Percentiles rank a stretch among this genome's conserved stretches.
These are phyloP conservation scores for Skeletonema menzelii DNA, from an alignment of 108 stramenopile genomes.

Conservation along the genomic window DNA sequence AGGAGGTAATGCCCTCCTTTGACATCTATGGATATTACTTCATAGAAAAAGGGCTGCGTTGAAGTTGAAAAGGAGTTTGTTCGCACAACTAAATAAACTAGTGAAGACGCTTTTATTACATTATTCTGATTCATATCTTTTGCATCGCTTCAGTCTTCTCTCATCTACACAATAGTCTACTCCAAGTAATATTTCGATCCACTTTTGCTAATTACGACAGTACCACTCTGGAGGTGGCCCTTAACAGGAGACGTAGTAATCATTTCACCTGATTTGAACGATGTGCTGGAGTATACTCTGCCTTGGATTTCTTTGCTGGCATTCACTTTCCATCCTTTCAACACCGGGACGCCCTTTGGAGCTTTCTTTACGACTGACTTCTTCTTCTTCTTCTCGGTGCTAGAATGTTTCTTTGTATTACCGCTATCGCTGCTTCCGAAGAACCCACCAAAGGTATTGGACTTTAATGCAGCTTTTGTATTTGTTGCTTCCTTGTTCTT, in stretches of 20 bases:
- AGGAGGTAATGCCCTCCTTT: too few species aligned
- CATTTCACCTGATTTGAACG: constrained; percentile 7
- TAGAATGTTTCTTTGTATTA: neutral
- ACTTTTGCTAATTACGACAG: neutral
- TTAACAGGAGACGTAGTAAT: constrained; percentile 15
- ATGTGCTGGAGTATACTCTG: neutral
- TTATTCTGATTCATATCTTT: neutral
- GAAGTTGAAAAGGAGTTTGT: too few species aligned
- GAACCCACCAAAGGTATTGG: neutral
- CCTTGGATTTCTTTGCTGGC: constrained; percentile 6
- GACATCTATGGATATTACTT: too few species aligned
- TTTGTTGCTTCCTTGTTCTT: neutral
- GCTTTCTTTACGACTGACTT: neutral
- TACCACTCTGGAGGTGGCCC: neutral
- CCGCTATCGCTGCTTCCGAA: neutral
- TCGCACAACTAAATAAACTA: too few species aligned
- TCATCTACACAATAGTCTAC: neutral
- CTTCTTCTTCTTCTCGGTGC: neutral
- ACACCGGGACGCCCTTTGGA: constrained; percentile 6
- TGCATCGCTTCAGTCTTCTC: neutral
- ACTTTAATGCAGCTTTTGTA: neutral
- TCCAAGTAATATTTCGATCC: neutral
- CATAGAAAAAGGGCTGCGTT: too few species aligned
- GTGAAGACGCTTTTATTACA: neutral
- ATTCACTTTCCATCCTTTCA: constrained; percentile 7